phyloP scores from a whole-genome alignment of 2,329 filamentous ascomycete genomes.

The Stagonosporopsis cucurbitacearum region DNA sequence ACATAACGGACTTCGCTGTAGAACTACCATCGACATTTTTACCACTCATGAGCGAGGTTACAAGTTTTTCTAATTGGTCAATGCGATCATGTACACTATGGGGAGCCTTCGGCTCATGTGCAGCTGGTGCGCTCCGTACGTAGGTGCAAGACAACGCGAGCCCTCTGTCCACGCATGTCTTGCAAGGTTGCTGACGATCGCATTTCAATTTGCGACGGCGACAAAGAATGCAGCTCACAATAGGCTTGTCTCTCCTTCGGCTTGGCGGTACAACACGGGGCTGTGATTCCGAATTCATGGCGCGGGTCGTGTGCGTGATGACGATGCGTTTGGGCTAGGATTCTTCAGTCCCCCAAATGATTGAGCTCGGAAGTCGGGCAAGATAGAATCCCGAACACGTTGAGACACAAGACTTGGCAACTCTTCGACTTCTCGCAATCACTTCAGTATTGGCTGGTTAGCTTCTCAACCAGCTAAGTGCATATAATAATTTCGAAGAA shows the following conservation, averaged over 20 bases:
- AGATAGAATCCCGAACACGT: constrained; percentile 1
- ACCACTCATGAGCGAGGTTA: constrained; percentile 43
- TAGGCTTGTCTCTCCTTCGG: constrained; percentile 38
- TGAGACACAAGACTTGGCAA: background rate
- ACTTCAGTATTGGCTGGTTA: too few relatives aligned
- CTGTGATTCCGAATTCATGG: constrained; percentile 27
- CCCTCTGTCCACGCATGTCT: constrained; percentile 46
- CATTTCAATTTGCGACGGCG: constrained; percentile 41
- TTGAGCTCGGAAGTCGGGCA: constrained; percentile 5
- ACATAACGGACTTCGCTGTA: constrained; percentile 3
- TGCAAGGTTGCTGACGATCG: constrained; percentile 47
- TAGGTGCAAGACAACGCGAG: constrained; percentile 45
- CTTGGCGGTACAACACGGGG: constrained; percentile 33
- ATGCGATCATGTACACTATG: constrained; percentile 47
- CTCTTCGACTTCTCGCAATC: background rate
- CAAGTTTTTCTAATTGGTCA: constrained; percentile 46
- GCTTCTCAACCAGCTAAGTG: too few relatives aligned
- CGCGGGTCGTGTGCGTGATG: background rate
- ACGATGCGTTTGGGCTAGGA: background rate
- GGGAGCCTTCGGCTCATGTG: constrained; percentile 33
- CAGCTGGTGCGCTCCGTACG: constrained; percentile 26
- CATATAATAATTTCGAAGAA: too few relatives aligned
- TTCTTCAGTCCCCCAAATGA: constrained; percentile 2
- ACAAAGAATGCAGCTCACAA: constrained; percentile 32
- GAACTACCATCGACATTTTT: constrained; percentile 21